Conservation (phyloP, 495 filamentous ascomycete genomes). For the Cryomyces minteri region DNA sequence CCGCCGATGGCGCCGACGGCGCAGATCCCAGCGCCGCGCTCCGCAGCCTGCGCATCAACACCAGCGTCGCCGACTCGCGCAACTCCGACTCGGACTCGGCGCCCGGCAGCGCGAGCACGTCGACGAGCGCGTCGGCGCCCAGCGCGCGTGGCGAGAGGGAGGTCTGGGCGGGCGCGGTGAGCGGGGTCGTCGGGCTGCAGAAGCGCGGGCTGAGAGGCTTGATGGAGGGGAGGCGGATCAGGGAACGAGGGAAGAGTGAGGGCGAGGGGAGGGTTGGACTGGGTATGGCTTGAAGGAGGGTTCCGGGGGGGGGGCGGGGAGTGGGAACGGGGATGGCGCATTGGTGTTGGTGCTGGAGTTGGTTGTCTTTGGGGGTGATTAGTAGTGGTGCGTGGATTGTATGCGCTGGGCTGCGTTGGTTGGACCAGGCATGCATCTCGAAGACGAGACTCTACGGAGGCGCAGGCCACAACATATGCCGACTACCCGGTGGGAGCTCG, state of each 20-base stretch:
- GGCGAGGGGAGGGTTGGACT: slow-evolving; percentile 13
- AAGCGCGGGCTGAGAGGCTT: slow-evolving; percentile 80
- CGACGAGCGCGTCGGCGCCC: slow-evolving; percentile 4
- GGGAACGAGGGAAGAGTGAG: slow-evolving; percentile 39
- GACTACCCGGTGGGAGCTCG: no score
- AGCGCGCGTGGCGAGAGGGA: slow-evolving; percentile 21
- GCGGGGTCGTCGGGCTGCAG: slow-evolving; percentile 89
- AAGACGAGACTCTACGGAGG: no score
- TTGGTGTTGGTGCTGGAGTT: background rate
- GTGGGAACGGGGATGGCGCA: slow-evolving; percentile 12
- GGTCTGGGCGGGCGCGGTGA: slow-evolving; percentile 69
- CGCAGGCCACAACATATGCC: no score
- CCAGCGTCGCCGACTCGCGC: slow-evolving; percentile 13
- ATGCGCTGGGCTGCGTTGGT: no score
- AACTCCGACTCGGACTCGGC: slow-evolving; percentile 1
- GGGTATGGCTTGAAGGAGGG: no score
- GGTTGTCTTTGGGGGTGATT: no score
- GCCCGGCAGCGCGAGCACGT: slow-evolving; percentile 5
- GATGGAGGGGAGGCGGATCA: slow-evolving; percentile 84
- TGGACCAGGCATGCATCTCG: no score
- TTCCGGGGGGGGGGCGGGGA: slow-evolving; percentile 1
- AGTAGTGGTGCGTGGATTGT: no score
- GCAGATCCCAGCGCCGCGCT: slow-evolving; percentile 4
- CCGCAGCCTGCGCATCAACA: slow-evolving; percentile 18
- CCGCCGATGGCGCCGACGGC: slow-evolving; percentile 3